A percentile compares a stretch with the other conserved stretches of the same genome.
These are phyloP conservation scores for Leccinum pallidistipes DNA, from an alignment of 1,284 basidiomycete genomes.

Conservation along the genomic window DNA sequence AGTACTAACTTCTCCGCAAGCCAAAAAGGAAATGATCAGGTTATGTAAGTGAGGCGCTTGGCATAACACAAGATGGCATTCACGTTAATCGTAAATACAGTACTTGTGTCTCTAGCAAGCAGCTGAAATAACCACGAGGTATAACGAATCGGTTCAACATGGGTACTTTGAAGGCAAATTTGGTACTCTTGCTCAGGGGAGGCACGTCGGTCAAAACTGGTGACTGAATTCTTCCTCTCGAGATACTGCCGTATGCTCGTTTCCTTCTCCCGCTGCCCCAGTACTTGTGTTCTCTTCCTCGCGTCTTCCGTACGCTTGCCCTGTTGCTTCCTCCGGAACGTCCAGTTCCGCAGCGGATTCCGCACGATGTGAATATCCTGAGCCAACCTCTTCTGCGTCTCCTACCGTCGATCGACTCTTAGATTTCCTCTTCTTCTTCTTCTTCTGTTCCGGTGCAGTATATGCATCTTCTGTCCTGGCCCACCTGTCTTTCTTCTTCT, in stretches of 20 bases:
- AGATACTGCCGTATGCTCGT: conserved; percentile 17
- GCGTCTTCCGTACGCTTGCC: conserved; percentile 55
- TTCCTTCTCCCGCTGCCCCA: conserved; percentile 15
- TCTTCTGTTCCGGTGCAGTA: conserved; percentile 46
- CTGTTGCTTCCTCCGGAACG: conserved; percentile 67
- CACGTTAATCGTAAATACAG: background rate
- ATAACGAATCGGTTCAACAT: conserved; percentile 6
- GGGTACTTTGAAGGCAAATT: conserved; percentile 12
- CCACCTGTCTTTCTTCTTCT: conserved; percentile 84
- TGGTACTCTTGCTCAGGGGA: background rate
- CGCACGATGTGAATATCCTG: conserved; percentile 38
- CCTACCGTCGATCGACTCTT: conserved; percentile 48
- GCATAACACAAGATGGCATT: too few relatives aligned
- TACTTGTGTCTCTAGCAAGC: background rate
- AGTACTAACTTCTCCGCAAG: background rate
- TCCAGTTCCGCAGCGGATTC: conserved; percentile 51
- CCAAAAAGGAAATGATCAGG: background rate
- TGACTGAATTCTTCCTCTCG: conserved; percentile 46
- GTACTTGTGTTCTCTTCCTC: conserved; percentile 9
- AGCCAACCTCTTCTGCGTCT: conserved; percentile 44
- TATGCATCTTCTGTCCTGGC: conserved; percentile 82
- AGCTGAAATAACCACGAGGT: background rate
- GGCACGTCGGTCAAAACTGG: conserved; percentile 39
- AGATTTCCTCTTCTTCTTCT: conserved; percentile 52
- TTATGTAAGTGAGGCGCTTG: background rate